Evolutionary conservation across 1,139 yeast genomes (phyloP).

Genomic region (Yamadazyma taylorii): DNA sequence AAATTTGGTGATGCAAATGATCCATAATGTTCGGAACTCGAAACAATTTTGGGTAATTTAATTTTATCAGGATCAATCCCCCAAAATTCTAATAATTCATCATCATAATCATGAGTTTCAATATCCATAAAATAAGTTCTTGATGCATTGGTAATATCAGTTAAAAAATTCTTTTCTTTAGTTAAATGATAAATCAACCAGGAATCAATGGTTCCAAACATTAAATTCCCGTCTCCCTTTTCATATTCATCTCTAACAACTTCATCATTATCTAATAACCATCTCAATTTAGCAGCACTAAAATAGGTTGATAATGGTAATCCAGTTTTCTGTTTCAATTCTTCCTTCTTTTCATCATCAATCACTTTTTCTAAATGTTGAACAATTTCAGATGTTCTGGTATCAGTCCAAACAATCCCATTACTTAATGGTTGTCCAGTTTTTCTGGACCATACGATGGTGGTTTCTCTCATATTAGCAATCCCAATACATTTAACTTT

Average conservation of each 20-base stretch:
- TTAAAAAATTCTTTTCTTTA: slow-evolving; percentile 65
- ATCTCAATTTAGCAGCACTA: slow-evolving; percentile 85
- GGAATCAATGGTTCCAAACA: slow-evolving; percentile 94
- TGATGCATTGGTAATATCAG: slow-evolving; percentile 91
- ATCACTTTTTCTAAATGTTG: slow-evolving; percentile 59
- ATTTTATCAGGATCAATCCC: slow-evolving; percentile 70
- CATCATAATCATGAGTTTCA: slow-evolving; percentile 74
- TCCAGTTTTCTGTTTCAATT: slow-evolving; percentile 70
- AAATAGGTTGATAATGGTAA: slow-evolving; percentile 89
- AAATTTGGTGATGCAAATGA: slow-evolving; percentile 61
- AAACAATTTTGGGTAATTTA: slow-evolving; percentile 74
- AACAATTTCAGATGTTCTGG: slow-evolving; percentile 78
- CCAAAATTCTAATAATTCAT: slow-evolving; percentile 75
- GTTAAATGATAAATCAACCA: slow-evolving; percentile 91
- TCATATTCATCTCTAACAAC: slow-evolving; percentile 71
- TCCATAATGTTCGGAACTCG: slow-evolving; percentile 82
- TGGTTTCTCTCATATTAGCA: slow-evolving; percentile 95
- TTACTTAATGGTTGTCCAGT: slow-evolving; percentile 83
- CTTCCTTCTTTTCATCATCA: slow-evolving; percentile 58
- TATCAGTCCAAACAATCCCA: slow-evolving; percentile 97
- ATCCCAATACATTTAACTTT: slow-evolving; percentile 71
- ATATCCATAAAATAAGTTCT: slow-evolving; percentile 91
- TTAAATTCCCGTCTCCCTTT: slow-evolving; percentile 66
- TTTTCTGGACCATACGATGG: slow-evolving; percentile 81
- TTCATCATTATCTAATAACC: slow-evolving; percentile 83